Evolutionary conservation across 1,284 basidiomycete species (phyloP).

Genomic region (Papiliotrema laurentii): DNA sequence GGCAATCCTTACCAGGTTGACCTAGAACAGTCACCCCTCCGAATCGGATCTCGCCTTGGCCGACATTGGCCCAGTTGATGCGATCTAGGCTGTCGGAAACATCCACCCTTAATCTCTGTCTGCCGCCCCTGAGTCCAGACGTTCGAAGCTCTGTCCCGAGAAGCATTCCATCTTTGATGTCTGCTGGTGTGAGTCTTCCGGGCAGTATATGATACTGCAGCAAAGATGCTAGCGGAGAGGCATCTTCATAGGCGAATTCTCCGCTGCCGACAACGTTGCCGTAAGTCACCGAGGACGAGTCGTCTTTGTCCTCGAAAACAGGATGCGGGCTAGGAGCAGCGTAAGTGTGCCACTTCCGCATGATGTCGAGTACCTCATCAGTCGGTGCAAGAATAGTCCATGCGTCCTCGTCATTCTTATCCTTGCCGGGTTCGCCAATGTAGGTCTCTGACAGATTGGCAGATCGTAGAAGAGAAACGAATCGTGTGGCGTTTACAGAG

Average conservation of each 20-base stretch:
- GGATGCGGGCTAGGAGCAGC: not conserved
- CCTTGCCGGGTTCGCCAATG: conserved; percentile 57
- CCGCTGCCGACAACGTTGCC: not conserved
- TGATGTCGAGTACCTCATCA: conserved; percentile 68
- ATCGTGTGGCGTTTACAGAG: conserved; percentile 79
- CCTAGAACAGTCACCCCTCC: conserved; percentile 77
- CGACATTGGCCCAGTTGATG: conserved; percentile 40
- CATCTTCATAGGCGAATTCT: conserved; percentile 27
- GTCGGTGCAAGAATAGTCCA: conserved; percentile 83
- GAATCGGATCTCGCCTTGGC: conserved; percentile 64
- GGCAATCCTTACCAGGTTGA: conserved; percentile 64
- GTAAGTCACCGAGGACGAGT: not conserved
- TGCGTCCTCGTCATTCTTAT: conserved; percentile 53
- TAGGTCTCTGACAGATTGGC: conserved; percentile 65
- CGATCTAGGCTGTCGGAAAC: conserved; percentile 48
- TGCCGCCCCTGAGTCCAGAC: conserved; percentile 59
- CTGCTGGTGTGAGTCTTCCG: conserved; percentile 64
- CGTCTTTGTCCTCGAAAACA: too few relatives aligned
- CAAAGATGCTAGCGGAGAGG: conserved; percentile 35
- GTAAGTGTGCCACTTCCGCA: conserved; percentile 37
- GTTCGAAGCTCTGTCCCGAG: conserved; percentile 73
- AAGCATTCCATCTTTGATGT: conserved; percentile 68
- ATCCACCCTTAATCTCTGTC: conserved; percentile 70
- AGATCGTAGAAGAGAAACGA: conserved; percentile 81
- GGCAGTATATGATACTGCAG: conserved; percentile 78